Percentiles rank a stretch among this genome's conserved stretches.
Conservation (phyloP, 805 yeast genomes). For the Peterozyma xylosa region DNA sequence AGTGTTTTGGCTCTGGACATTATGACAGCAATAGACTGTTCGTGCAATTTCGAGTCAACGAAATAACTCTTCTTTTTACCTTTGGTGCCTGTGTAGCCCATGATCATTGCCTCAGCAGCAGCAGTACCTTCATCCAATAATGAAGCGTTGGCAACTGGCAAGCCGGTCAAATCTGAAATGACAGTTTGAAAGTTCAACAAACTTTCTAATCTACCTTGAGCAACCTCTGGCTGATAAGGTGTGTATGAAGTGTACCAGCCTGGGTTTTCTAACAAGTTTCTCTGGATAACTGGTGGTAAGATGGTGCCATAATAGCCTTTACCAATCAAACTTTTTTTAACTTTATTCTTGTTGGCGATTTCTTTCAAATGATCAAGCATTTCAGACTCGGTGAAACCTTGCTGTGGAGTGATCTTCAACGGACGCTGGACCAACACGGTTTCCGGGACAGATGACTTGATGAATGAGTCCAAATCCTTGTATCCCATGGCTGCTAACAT, state of each 20-base stretch:
- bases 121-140: constrained; percentile 95
- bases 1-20: constrained; percentile 72
- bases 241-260: constrained; percentile 99
- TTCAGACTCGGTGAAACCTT: constrained; percentile 78
- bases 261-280: constrained; percentile 88
- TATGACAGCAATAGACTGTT: constrained; percentile 79
- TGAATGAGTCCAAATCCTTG: constrained; percentile 60
- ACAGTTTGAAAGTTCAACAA: constrained; percentile 91
- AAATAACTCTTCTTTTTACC: constrained; percentile 64
- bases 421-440: constrained; percentile 65
- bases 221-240: constrained; percentile 96
- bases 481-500: constrained; percentile 69
- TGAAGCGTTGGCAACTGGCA: constrained; percentile 93
- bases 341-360: constrained; percentile 70
- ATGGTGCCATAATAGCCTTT: constrained; percentile 91
- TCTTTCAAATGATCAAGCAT: constrained; percentile 61
- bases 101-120: constrained; percentile 93
- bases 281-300: constrained; percentile 86
- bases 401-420: constrained; percentile 55
- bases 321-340: constrained; percentile 76
- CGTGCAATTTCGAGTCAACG: constrained; percentile 71
- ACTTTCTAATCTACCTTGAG: constrained; percentile 92
- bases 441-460: constrained; percentile 67
- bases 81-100: constrained; percentile 60
- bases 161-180: constrained; percentile 82